Percentiles rank a stretch among this genome's conserved stretches.
phyloP scores from a whole-genome alignment of 1,284 basidiomycete species.

The Schizophyllum amplum region DNA sequence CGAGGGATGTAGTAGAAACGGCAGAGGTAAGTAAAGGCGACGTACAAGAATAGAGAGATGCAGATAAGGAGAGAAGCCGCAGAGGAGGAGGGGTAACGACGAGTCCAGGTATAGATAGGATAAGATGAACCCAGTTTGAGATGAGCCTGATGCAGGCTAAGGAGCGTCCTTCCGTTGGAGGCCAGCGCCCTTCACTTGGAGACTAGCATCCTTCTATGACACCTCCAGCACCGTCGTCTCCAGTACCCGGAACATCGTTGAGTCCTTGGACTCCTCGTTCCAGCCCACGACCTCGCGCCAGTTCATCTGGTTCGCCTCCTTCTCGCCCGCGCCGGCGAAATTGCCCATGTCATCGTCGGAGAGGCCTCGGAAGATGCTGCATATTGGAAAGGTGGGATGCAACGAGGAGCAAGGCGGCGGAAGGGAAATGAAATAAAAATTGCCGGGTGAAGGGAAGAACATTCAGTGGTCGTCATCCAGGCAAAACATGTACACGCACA shows the following conservation, averaged over 20 bases:
- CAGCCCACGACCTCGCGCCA: conserved; percentile 73
- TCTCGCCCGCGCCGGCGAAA: conserved; percentile 73
- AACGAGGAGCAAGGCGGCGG: too few species aligned
- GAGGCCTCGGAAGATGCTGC: conserved; percentile 61
- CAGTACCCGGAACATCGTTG: conserved; percentile 61
- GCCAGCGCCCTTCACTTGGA: too few species aligned
- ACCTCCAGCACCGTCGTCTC: conserved; percentile 73
- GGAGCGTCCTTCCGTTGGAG: too few species aligned
- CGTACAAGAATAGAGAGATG: too few species aligned
- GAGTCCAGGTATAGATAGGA: background rate
- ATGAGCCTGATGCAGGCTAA: background rate
- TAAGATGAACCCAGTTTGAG: background rate
- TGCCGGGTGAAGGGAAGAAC: too few species aligned
- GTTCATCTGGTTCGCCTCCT: conserved; percentile 69
- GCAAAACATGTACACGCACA: too few species aligned
- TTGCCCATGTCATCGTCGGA: conserved; percentile 67
- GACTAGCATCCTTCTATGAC: conserved; percentile 30
- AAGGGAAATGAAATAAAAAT: background rate
- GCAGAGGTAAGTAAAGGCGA: too few species aligned
- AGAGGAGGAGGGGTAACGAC: background rate
- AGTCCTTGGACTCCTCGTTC: conserved; percentile 69
- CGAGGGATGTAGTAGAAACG: background rate
- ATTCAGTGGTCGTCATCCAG: too few species aligned
- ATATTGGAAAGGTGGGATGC: too few species aligned
- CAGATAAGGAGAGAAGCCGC: too few species aligned